Conservation (phyloP, 805 yeast genomes). For the Candida khao-thaluensis region DNA sequence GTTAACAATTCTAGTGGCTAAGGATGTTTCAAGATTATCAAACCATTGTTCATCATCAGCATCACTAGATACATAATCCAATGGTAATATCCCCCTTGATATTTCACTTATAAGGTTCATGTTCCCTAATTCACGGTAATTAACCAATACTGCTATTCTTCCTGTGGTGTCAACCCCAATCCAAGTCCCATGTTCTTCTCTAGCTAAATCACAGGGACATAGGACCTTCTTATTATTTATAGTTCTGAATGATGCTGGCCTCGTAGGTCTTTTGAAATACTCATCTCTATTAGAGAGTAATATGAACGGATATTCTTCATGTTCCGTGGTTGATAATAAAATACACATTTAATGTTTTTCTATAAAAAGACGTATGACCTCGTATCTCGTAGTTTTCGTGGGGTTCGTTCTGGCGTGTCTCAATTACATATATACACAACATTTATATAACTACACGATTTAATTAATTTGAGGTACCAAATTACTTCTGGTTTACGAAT, state of each 20-base stretch:
- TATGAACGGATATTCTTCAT: conserved; percentile 73
- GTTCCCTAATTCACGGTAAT: conserved; percentile 54
- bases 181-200: conserved; percentile 88
- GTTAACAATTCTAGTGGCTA: conserved; percentile 11
- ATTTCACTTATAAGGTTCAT: conserved; percentile 30
- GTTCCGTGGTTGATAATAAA: conserved; percentile 61
- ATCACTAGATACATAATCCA: conserved; percentile 40
- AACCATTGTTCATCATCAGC: conserved; percentile 48
- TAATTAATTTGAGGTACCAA: no score
- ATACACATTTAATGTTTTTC: conserved; percentile 59
- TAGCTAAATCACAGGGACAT: conserved; percentile 72
- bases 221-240: conserved; percentile 43
- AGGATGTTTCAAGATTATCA: conserved; percentile 21
- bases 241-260: conserved; percentile 42
- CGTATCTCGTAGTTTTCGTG: conserved; percentile 4
- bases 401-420: no score
- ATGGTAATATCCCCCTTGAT: conserved; percentile 55
- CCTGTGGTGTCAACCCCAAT: conserved; percentile 66
- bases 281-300: conserved; percentile 88
- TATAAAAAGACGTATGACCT: not conserved
- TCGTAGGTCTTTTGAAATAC: conserved; percentile 70
- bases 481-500: no score
- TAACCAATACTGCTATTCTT: conserved; percentile 70
- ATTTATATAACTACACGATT: no score
- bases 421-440: no score